Conservation (phyloP, 139 green algal genomes). For the Nannochloris sp. region DNA sequence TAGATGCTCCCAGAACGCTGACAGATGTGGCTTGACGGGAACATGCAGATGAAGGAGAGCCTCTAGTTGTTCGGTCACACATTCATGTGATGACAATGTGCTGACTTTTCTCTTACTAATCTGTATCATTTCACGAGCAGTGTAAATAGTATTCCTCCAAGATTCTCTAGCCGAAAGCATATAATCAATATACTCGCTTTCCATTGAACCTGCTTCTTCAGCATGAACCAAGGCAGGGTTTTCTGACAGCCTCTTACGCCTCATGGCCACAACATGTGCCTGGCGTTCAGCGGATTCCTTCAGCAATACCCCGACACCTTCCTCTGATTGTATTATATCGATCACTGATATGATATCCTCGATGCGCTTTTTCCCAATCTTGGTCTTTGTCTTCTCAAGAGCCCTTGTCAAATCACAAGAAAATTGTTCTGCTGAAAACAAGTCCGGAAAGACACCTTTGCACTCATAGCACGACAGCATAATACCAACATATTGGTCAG, state of each 20-base stretch:
- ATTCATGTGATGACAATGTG: too few relatives aligned
- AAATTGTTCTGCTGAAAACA: too few relatives aligned
- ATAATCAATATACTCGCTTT: not conserved
- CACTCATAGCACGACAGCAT: too few relatives aligned
- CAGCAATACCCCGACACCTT: not conserved
- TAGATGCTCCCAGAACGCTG: too few relatives aligned
- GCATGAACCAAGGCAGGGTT: not conserved
- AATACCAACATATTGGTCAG: too few relatives aligned
- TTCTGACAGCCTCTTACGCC: not conserved
- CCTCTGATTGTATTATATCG: not conserved
- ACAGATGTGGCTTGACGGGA: too few relatives aligned
- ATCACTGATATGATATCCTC: not conserved
- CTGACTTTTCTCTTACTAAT: too few relatives aligned
- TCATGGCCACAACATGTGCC: not conserved
- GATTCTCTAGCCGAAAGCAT: not conserved
- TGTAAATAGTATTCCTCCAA: not conserved
- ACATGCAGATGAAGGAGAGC: too few relatives aligned
- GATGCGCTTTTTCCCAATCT: constrained; percentile 2
- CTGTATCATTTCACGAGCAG: too few relatives aligned
- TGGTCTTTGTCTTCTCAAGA: constrained; percentile 2
- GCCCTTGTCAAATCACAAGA: too few relatives aligned
- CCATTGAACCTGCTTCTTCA: not conserved
- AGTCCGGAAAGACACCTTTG: too few relatives aligned
- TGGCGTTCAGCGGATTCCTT: not conserved
- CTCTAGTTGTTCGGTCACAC: too few relatives aligned